A percentile compares a stretch with the other conserved stretches of the same genome.
These are phyloP conservation scores for Blepharisma japonicum DNA, from an alignment of 73 alveolate species.

Conservation along the genomic window DNA sequence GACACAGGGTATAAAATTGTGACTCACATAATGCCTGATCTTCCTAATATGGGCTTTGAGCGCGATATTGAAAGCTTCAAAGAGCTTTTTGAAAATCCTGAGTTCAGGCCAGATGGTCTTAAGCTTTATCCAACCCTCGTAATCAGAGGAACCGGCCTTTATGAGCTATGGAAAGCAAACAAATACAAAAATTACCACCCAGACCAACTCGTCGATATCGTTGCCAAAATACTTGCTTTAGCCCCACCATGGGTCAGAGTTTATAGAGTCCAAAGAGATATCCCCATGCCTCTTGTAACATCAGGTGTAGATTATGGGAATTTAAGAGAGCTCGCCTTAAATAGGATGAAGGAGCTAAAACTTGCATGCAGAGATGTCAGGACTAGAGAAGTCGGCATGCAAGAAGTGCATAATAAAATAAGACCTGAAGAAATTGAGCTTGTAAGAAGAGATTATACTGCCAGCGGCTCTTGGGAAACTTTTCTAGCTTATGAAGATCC, in stretches of 20 bases:
- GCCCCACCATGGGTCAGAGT: constrained; percentile 99
- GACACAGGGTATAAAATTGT: constrained; percentile 96
- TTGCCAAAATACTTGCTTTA: constrained; percentile 89
- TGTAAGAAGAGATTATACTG: constrained; percentile 94
- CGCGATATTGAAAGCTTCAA: constrained; percentile 96
- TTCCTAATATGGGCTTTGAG: constrained; percentile 97
- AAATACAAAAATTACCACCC: constrained; percentile 96
- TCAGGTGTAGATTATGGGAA: constrained; percentile 98
- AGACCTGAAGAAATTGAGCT: constrained; percentile 95
- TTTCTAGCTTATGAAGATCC: constrained; percentile 97
- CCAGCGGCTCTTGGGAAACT: constrained; percentile 98
- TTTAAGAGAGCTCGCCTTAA: constrained; percentile 90
- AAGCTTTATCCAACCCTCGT: constrained; percentile 96
- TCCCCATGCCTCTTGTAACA: constrained; percentile 98
- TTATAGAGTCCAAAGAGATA: constrained; percentile 94
- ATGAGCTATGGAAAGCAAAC: constrained; percentile 96
- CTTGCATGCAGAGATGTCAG: constrained; percentile 98
- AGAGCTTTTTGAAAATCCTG: constrained; percentile 97
- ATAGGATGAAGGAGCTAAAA: constrained; percentile 95
- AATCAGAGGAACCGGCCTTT: constrained; percentile 97
- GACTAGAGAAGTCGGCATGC: constrained; percentile 96
- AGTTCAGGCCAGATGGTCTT: constrained; percentile 96
- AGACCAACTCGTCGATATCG: constrained; percentile 80
- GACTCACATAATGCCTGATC: constrained; percentile 98
- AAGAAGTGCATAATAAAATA: constrained; percentile 94